Percentiles rank a stretch among this genome's conserved stretches.
Conservation (phyloP, 2,329 filamentous ascomycete genomes). For the Fonsecaea erecta region DNA sequence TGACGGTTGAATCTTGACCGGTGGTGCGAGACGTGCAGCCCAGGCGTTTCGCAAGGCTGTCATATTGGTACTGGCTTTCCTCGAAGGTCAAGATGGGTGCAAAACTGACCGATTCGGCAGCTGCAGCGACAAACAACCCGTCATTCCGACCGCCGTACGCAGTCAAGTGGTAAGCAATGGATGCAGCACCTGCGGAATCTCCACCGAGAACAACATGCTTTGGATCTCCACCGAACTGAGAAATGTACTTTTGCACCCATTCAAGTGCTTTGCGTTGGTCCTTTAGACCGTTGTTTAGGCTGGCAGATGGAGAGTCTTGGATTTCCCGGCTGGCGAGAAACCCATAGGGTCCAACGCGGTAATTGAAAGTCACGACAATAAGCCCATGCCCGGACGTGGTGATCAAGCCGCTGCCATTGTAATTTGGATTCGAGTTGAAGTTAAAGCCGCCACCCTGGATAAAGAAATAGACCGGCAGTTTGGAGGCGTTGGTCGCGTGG, state of each 20-base stretch:
- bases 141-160: conserved; percentile 56
- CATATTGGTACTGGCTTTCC: conserved; percentile 58
- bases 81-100: conserved; percentile 53
- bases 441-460: conserved; percentile 68
- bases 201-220: conserved; percentile 71
- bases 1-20: not conserved
- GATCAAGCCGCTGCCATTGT: conserved; percentile 66
- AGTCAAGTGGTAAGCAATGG: conserved; percentile 67
- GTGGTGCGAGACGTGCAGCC: conserved; percentile 45
- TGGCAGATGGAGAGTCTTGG: conserved; percentile 44
- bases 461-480: conserved; percentile 67
- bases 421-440: conserved; percentile 61
- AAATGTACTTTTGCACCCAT: conserved; percentile 71
- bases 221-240: conserved; percentile 71
- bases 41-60: conserved; percentile 56
- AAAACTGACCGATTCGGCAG: conserved; percentile 61
- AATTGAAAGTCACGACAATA: conserved; percentile 74
- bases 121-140: conserved; percentile 58
- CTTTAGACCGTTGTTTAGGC: conserved; percentile 69
- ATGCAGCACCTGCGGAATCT: conserved; percentile 68
- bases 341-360: conserved; percentile 74
- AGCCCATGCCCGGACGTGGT: conserved; percentile 63
- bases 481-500: conserved; percentile 46
- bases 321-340: conserved; percentile 68
- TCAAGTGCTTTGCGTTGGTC: conserved; percentile 72